Conservation (phyloP, 495 filamentous ascomycete genomes). For the Xylaria castorea region DNA sequence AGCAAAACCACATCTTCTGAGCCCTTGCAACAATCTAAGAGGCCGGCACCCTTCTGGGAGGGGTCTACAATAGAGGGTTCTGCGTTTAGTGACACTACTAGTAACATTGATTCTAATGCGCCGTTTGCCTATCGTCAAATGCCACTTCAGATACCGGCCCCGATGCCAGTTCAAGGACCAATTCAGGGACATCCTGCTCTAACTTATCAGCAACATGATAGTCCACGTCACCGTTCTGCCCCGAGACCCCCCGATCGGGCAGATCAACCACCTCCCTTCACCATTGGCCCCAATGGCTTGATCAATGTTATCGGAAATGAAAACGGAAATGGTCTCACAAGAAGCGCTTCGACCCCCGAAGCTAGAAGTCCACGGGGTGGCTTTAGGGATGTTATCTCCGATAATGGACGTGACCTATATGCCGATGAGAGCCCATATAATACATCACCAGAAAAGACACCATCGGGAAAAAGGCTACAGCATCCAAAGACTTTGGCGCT, state of each 20-base stretch:
- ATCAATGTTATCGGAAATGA: constrained; percentile 35
- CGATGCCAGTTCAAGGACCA: constrained; percentile 5
- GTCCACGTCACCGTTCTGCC: constrained; percentile 35
- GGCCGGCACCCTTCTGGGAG: constrained; percentile 40
- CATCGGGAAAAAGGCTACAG: constrained; percentile 39
- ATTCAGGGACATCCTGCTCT: constrained; percentile 27
- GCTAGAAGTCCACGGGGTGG: constrained; percentile 36
- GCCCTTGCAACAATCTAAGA: constrained; percentile 34
- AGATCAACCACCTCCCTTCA: constrained; percentile 35
- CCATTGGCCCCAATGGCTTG: constrained; percentile 39
- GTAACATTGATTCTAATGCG: constrained; percentile 39
- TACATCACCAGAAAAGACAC: constrained; percentile 42
- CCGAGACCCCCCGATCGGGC: constrained; percentile 27
- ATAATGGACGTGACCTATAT: constrained; percentile 35
- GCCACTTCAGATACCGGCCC: constrained; percentile 28
- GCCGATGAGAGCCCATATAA: constrained; percentile 38
- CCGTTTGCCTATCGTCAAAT: constrained; percentile 34
- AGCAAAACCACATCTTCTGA: constrained; percentile 35
- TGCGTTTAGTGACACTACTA: constrained; percentile 42
- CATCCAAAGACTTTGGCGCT: constrained; percentile 35
- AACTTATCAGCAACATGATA: constrained; percentile 31
- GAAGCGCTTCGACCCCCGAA: constrained; percentile 44
- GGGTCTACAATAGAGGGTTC: constrained; percentile 42
- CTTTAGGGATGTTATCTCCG: constrained; percentile 33
- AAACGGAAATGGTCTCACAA: constrained; percentile 35